phyloP scores from a whole-genome alignment of 1,284 basidiomycete species.

The Albatrellus sp. region DNA sequence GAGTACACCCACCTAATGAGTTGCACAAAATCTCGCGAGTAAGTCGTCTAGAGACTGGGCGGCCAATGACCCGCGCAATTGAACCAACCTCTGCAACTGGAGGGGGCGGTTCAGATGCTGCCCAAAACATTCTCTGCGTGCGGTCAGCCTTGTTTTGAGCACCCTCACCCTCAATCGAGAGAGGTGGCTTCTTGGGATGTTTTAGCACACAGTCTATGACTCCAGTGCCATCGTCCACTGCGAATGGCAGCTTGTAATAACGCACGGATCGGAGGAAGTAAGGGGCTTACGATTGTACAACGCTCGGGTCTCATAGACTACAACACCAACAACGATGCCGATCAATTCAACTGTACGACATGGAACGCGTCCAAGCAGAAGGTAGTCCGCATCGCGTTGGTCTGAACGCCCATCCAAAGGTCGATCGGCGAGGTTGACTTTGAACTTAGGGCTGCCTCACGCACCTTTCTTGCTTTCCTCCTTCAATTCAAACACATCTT shows the following conservation, averaged over 20 bases:
- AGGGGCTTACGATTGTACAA: slow-evolving; percentile 39
- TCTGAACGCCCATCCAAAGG: slow-evolving; percentile 7
- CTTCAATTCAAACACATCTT: slow-evolving; percentile 45
- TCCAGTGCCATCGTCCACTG: slow-evolving; percentile 64
- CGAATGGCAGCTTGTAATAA: slow-evolving; percentile 3
- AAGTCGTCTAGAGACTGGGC: background rate
- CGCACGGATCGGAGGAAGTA: background rate
- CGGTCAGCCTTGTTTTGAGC: background rate
- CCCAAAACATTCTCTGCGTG: background rate
- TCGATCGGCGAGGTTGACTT: background rate
- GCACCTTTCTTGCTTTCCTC: slow-evolving; percentile 27
- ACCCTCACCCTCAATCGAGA: background rate
- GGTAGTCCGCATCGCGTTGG: slow-evolving; percentile 31
- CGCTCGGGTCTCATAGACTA: slow-evolving; percentile 42
- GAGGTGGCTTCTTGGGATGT: slow-evolving; percentile 14
- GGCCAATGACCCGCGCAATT: slow-evolving; percentile 7
- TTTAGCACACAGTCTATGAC: slow-evolving; percentile 51
- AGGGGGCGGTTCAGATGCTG: background rate
- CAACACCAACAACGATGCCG: slow-evolving; percentile 51
- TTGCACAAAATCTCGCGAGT: no score
- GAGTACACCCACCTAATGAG: no score
- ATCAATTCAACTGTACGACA: slow-evolving; percentile 49
- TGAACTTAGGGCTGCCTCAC: slow-evolving; percentile 4
- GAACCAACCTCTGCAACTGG: slow-evolving; percentile 7
- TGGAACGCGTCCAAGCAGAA: slow-evolving; percentile 59